A percentile compares a stretch with the other conserved stretches of the same genome.
Evolutionary conservation across 2,329 filamentous ascomycete species (phyloP).

Genomic region (Trichoderma harzianum): DNA sequence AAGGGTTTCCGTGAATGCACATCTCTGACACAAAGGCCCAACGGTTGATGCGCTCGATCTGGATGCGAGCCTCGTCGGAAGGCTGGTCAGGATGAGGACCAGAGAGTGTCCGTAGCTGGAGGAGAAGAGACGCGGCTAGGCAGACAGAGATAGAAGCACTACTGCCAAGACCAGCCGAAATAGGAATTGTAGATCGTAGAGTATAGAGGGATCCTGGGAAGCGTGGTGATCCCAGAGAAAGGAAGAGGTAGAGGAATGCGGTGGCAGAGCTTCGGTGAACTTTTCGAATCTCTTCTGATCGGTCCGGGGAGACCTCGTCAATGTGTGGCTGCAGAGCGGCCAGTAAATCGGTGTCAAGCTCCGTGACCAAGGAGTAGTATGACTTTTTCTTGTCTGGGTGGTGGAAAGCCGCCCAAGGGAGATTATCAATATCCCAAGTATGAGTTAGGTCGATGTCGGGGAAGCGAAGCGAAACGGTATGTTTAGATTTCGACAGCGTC

Average conservation of each 20-base stretch:
- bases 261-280: slow-evolving; percentile 79
- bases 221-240: slow-evolving; percentile 76
- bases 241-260: slow-evolving; percentile 88
- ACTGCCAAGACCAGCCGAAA: slow-evolving; percentile 85
- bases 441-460: slow-evolving; percentile 86
- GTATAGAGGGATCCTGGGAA: slow-evolving; percentile 85
- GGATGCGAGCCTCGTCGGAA: slow-evolving; percentile 77
- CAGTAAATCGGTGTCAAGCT: slow-evolving; percentile 78
- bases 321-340: slow-evolving; percentile 79
- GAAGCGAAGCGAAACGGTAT: slow-evolving; percentile 84
- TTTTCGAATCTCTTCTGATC: slow-evolving; percentile 70
- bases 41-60: slow-evolving; percentile 92
- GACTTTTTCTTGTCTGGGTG: slow-evolving; percentile 84
- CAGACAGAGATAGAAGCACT: slow-evolving; percentile 95
- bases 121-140: slow-evolving; percentile 74
- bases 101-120: slow-evolving; percentile 83
- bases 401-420: slow-evolving; percentile 83
- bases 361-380: slow-evolving; percentile 86
- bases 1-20: slow-evolving; percentile 96
- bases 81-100: slow-evolving; percentile 92
- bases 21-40: slow-evolving; percentile 98
- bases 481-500: slow-evolving; percentile 85
- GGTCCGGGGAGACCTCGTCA: slow-evolving; percentile 61
- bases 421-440: slow-evolving; percentile 87
- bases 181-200: slow-evolving; percentile 88